These are phyloP conservation scores for Coccomyxa sp. DNA, from an alignment of 139 green algal species.

Conservation along the genomic window DNA sequence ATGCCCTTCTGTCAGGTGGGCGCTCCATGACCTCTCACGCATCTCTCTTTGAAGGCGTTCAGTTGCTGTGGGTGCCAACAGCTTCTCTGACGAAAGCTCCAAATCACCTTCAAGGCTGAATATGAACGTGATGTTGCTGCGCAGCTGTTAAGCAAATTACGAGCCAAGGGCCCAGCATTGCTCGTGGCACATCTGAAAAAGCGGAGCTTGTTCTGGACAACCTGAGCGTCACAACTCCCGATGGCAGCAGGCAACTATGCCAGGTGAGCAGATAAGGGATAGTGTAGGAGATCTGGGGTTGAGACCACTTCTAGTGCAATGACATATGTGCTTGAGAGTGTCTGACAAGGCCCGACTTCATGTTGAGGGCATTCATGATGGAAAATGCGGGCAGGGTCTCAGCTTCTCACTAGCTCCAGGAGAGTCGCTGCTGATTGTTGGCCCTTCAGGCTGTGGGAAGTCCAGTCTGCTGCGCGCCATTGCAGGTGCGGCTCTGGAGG, in stretches of 20 bases:
- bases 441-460: slow-evolving; percentile 65
- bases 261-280: neutral
- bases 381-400: too few species aligned
- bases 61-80: too few species aligned
- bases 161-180: neutral
- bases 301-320: too few species aligned
- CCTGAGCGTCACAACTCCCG: neutral
- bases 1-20: slow-evolving; percentile 33
- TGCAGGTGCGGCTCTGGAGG: slow-evolving; percentile 18
- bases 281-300: too few species aligned
- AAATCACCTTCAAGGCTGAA: too few species aligned
- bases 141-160: neutral
- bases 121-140: neutral
- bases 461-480: slow-evolving; percentile 58
- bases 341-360: too few species aligned
- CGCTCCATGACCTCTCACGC: neutral
- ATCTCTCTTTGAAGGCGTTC: too few species aligned
- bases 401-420: neutral
- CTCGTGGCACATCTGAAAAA: neutral
- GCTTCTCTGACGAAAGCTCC: too few species aligned
- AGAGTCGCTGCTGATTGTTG: slow-evolving; percentile 67
- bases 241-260: neutral
- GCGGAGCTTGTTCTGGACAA: neutral
- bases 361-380: too few species aligned
- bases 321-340: too few species aligned